Conservation (phyloP, 805 yeast species). For the Nakazawaea wickerhamii region DNA sequence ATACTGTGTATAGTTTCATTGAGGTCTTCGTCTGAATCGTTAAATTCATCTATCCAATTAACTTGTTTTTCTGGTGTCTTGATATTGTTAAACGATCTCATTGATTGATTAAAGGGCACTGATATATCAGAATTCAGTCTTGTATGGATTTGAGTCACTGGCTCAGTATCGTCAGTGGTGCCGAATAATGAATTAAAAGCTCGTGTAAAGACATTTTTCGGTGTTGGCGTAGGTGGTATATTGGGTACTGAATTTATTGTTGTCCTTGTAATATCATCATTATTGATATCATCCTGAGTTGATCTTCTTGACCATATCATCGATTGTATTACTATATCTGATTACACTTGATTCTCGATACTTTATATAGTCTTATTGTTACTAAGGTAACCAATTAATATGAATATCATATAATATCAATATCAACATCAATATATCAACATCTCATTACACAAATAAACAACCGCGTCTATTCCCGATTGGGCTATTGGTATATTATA, state of each 20-base stretch:
- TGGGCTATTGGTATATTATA: too few relatives aligned
- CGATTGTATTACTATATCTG: too few relatives aligned
- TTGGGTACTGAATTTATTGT: conserved; percentile 1
- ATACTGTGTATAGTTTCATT: conserved; percentile 10
- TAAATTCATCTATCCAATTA: conserved; percentile 8
- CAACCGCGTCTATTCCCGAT: too few relatives aligned
- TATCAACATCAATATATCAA: too few relatives aligned
- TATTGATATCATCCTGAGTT: not conserved
- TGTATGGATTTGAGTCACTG: not conserved
- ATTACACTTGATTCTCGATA: too few relatives aligned
- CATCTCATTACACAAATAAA: too few relatives aligned
- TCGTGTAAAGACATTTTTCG: conserved; percentile 10
- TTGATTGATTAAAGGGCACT: conserved; percentile 9
- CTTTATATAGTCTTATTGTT: too few relatives aligned
- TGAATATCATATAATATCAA: too few relatives aligned
- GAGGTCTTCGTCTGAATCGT: conserved; percentile 11
- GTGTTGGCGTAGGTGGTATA: conserved; percentile 12
- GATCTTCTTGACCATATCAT: not conserved
- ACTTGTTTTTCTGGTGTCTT: conserved; percentile 1
- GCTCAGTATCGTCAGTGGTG: not conserved
- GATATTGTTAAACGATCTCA: conserved; percentile 1
- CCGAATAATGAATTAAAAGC: conserved; percentile 11
- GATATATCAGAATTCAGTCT: not conserved
- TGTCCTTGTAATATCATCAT: not conserved
- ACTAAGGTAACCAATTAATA: too few relatives aligned